Evolutionary conservation across 768 basidiomycete genomes (phyloP).

Genomic region (Leucocoprinus birnbaumii): DNA sequence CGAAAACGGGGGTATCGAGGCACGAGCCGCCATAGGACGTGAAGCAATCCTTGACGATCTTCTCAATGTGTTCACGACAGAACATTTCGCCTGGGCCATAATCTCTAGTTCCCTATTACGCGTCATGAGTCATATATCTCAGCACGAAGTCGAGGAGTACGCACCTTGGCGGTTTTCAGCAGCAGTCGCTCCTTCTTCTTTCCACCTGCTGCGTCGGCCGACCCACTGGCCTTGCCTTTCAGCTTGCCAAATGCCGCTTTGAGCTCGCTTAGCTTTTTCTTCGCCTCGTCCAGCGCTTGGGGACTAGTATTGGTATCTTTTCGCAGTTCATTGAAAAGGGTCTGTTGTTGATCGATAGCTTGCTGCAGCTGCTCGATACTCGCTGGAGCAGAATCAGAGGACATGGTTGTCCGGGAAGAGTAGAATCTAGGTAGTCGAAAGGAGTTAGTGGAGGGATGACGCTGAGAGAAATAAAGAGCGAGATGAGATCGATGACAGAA

Average conservation of each 20-base stretch:
- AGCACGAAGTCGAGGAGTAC: conserved; percentile 18
- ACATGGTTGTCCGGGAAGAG: background rate
- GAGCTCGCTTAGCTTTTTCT: conserved; percentile 68
- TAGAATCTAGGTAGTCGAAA: background rate
- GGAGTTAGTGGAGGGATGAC: background rate
- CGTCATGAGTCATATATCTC: background rate
- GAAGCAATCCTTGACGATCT: conserved; percentile 84
- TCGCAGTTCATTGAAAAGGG: conserved; percentile 60
- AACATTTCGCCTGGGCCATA: conserved; percentile 92
- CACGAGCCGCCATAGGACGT: conserved; percentile 85
- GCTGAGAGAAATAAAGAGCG: background rate
- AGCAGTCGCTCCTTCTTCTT: conserved; percentile 68
- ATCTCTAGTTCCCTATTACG: conserved; percentile 83
- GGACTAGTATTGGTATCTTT: conserved; percentile 48
- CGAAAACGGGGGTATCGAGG: conserved; percentile 98
- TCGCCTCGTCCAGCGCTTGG: conserved; percentile 52
- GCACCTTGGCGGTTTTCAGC: conserved; percentile 91
- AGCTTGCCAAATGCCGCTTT: conserved; percentile 53
- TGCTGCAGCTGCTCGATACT: conserved; percentile 34
- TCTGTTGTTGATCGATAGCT: conserved; percentile 54
- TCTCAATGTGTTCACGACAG: conserved; percentile 87
- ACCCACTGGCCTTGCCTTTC: background rate
- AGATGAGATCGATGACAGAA: conserved; percentile 9
- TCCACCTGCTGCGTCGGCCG: background rate
- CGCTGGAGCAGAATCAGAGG: background rate